Base-by-base conservation (phyloP, 164 flowering plant species). In the Tinospora cordifolia region DNA sequence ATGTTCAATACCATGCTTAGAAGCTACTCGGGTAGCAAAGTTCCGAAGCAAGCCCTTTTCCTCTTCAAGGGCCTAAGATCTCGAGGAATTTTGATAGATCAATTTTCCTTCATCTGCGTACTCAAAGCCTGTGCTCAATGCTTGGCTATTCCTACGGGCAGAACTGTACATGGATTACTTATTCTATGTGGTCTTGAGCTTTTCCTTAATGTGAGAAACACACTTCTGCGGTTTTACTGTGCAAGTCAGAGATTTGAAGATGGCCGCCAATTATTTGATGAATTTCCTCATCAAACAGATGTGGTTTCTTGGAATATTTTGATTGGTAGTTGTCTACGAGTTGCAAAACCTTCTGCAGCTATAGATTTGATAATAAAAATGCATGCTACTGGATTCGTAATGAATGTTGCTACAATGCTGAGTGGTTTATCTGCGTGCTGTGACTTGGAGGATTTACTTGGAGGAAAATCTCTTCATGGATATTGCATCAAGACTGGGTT, bases 1-100 rank as follows among this genome's bases (percentile, higher is more conserved):
- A 83, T 83, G 83, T 85, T 76, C 75, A 85, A 82, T 69, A 81
- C 84, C 44, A 79, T 84, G 79, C 73, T 85, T 63, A 72, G 88
- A 74, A 80, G 79, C 54, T 79, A 76, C 74, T 84, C 87, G 0
- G 64, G 69, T 8, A 75, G 83, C 44, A 73, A 67, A 58, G 49
- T 69, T 40, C 81, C 86, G 17, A 60, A 41, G 21, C 71, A 77
- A 70, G 81, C 80, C 40, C 67, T 86, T 64, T 38, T 59, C 21
- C 63, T 83, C 49, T 84, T 81, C 74, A 83, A 75, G 65, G 15
- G 49, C 13, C 13, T 83, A 57, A 82, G 84, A 75, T 72, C 76
- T 69, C 21, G 34, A 51, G 80, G 78, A 30, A 30, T 81, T 46
- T 21, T 24, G 38, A 63, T 80, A 2, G 88, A 85, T 63, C 82